phyloP scores from a whole-genome alignment of 1,139 yeast species.

The Lodderomyces theae region DNA sequence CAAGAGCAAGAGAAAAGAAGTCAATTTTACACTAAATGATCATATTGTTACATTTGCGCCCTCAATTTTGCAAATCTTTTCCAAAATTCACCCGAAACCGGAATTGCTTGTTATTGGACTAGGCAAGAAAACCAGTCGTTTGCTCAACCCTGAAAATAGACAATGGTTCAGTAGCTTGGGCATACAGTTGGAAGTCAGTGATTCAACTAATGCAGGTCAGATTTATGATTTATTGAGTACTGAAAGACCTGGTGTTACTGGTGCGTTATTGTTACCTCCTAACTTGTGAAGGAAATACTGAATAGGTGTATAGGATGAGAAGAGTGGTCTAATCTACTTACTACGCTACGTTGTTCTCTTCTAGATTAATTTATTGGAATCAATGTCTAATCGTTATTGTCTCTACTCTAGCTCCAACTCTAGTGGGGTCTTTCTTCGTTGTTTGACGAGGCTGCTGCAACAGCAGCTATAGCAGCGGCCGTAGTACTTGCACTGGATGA shows the following conservation, averaged over 20 bases:
- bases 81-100: conserved; percentile 70
- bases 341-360: no score
- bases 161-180: conserved; percentile 55
- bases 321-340: no score
- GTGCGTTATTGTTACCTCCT: conserved; percentile 70
- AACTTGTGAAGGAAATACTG: conserved; percentile 29
- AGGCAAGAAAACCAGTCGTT: conserved; percentile 57
- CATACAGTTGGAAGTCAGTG: conserved; percentile 65
- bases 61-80: conserved; percentile 47
- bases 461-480: conserved; percentile 2
- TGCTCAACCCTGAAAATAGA: conserved; percentile 56
- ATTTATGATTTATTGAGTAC: conserved; percentile 75
- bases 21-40: conserved; percentile 23
- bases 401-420: neutral
- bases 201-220: conserved; percentile 65
- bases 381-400: neutral
- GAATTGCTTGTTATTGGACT: conserved; percentile 72
- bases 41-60: conserved; percentile 41
- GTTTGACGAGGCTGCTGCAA: neutral
- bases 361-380: neutral
- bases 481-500: neutral
- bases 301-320: no score
- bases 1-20: conserved; percentile 10
- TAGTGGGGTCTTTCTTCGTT: neutral
- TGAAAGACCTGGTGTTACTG: conserved; percentile 71